These are phyloP conservation scores for Podaxis rugospora DNA, from an alignment of 768 basidiomycete species.

Conservation along the genomic window DNA sequence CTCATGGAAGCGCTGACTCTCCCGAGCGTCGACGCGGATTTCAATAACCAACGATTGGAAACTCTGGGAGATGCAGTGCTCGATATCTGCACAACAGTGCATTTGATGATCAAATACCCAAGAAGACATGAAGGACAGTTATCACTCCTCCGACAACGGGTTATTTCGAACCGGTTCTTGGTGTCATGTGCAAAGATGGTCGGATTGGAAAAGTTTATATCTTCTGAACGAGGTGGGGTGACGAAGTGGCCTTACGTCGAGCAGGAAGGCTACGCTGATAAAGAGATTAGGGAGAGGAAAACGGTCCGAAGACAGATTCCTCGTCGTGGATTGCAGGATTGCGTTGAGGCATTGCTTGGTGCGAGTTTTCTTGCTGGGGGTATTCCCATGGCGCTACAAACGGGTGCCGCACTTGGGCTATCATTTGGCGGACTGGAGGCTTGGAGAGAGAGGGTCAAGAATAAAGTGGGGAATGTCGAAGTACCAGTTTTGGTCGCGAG, in stretches of 20 bases:
- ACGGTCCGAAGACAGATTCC: conserved; percentile 47
- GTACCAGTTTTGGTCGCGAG: conserved; percentile 44
- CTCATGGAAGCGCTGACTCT: conserved; percentile 75
- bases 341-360: conserved; percentile 83
- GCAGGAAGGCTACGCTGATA: conserved; percentile 24
- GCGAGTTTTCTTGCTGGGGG: conserved; percentile 74
- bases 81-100: conserved; percentile 70
- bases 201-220: conserved; percentile 60
- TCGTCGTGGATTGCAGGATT: conserved; percentile 76
- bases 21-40: conserved; percentile 57
- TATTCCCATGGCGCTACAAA: conserved; percentile 58
- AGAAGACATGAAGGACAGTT: conserved; percentile 84
- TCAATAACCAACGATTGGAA: conserved; percentile 83
- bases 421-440: conserved; percentile 68
- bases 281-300: conserved; percentile 18
- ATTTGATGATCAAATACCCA: conserved; percentile 73
- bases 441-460: conserved; percentile 59
- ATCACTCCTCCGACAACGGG: conserved; percentile 54
- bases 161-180: conserved; percentile 69
- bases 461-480: conserved; percentile 24
- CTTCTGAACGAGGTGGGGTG: conserved; percentile 49
- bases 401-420: conserved; percentile 63
- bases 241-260: conserved; percentile 56
- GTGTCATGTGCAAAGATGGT: conserved; percentile 61
- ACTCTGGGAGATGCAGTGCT: conserved; percentile 84